phyloP scores from a whole-genome alignment of 306 rosid species.

The Vigna unguiculata region DNA sequence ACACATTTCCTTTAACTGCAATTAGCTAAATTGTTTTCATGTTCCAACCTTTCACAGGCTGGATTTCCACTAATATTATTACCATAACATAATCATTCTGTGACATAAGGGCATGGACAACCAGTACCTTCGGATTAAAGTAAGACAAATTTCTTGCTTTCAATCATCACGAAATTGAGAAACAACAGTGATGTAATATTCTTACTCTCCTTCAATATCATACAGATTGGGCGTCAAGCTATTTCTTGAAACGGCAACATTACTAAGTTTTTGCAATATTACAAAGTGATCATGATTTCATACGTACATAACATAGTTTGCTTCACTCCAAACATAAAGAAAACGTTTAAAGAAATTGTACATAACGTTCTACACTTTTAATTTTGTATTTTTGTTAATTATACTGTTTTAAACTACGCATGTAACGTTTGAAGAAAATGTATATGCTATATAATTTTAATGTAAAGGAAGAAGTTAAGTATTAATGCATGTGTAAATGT shows the following conservation, averaged over 20 bases:
- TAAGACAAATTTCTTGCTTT: conserved; percentile 21
- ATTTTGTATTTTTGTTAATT: too few relatives aligned
- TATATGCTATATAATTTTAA: too few relatives aligned
- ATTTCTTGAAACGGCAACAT: conserved; percentile 18
- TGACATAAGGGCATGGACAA: conserved; percentile 22
- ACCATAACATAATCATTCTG: conserved; percentile 21
- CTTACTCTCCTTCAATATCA: conserved; percentile 16
- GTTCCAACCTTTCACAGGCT: conserved; percentile 19
- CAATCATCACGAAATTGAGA: conserved; percentile 10
- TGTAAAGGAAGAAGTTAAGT: too few relatives aligned
- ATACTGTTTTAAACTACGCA: too few relatives aligned
- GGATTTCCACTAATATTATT: conserved; percentile 42
- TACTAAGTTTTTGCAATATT: conserved; percentile 9
- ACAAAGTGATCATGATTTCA: neutral
- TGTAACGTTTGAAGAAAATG: too few relatives aligned
- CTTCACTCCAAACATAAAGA: conserved; percentile 38
- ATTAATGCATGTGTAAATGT: neutral
- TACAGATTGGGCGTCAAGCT: conserved; percentile 4
- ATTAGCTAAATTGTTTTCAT: conserved; percentile 17
- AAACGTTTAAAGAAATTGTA: too few relatives aligned
- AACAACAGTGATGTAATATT: neutral
- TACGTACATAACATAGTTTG: conserved; percentile 34
- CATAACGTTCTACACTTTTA: neutral
- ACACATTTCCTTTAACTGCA: neutral
- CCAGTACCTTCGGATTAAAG: conserved; percentile 34